These are phyloP conservation scores for Ophiosphaerella herpotricha DNA, from an alignment of 2,329 filamentous ascomycete species.

Conservation along the genomic window DNA sequence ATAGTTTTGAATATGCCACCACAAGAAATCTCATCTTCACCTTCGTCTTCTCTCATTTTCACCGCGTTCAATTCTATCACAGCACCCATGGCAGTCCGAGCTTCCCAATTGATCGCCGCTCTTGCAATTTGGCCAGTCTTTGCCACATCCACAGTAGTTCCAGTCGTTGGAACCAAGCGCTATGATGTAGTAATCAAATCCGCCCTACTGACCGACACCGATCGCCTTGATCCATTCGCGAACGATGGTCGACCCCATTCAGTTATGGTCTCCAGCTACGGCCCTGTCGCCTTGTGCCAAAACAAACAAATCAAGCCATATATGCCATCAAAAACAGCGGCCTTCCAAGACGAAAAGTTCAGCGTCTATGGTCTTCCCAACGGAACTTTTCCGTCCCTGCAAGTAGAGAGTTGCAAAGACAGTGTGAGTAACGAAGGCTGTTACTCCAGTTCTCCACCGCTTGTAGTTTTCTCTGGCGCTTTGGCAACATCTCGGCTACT, in stretches of 20 bases:
- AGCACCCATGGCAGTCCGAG: constrained; percentile 4
- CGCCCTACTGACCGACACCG: constrained; percentile 19
- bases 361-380: constrained; percentile 32
- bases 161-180: constrained; percentile 14
- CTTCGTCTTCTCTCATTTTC: no score
- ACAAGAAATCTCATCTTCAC: no score
- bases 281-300: constrained; percentile 19
- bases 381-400: constrained; percentile 24
- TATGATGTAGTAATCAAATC: constrained; percentile 19
- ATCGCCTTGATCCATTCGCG: constrained; percentile 27
- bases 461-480: constrained; percentile 54
- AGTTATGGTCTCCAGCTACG: constrained; percentile 33
- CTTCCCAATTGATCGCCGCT: constrained; percentile 1
- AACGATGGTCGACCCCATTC: constrained; percentile 18
- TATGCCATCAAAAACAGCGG: constrained; percentile 30
- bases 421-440: neutral
- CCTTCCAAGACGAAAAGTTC: constrained; percentile 26
- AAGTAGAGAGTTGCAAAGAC: constrained; percentile 20
- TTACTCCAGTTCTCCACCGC: constrained; percentile 9
- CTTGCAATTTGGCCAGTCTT: constrained; percentile 1
- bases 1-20: no score
- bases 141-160: constrained; percentile 8
- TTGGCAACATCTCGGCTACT: constrained; percentile 50
- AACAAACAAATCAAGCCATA: constrained; percentile 14
- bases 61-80: no score